Conservation (phyloP, 768 basidiomycete species). For the Tulasnella calospora region DNA sequence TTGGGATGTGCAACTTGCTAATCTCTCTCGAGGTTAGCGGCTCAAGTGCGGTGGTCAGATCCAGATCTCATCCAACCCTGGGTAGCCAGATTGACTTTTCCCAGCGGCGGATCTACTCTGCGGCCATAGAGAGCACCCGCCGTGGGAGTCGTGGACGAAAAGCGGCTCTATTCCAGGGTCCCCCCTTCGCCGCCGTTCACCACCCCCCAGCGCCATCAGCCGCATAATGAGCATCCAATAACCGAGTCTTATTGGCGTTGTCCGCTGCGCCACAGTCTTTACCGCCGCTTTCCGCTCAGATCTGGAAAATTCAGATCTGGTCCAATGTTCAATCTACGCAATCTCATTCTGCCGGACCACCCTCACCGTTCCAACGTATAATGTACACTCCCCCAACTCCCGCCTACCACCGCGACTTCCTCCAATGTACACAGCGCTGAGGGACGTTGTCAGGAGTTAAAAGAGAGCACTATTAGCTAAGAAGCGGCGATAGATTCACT, state of each 20-base stretch:
- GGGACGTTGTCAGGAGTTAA: neutral
- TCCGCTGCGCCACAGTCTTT: neutral
- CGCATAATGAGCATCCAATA: neutral
- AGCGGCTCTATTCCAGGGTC: neutral
- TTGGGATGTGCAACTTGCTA: conserved; percentile 17
- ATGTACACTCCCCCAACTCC: neutral
- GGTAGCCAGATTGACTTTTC: conserved; percentile 2
- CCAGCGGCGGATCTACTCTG: conserved; percentile 15
- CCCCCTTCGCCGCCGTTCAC: conserved; percentile 14
- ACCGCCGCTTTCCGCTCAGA: conserved; percentile 4
- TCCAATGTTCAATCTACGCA: neutral
- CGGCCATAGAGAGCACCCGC: conserved; percentile 15
- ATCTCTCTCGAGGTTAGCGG: conserved; percentile 15
- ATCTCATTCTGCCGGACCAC: neutral
- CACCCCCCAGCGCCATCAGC: neutral
- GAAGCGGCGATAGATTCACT: conserved; percentile 9
- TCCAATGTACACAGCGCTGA: neutral
- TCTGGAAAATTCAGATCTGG: neutral
- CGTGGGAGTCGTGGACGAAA: conserved; percentile 17
- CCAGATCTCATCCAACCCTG: conserved; percentile 14
- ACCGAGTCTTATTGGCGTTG: neutral
- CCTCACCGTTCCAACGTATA: neutral
- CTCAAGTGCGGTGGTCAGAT: conserved; percentile 18
- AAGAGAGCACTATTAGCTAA: conserved; percentile 9
- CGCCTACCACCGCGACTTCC: neutral